These are phyloP conservation scores for Catharanthus roseus DNA, from an alignment of 257 asterid species.

Conservation along the genomic window DNA sequence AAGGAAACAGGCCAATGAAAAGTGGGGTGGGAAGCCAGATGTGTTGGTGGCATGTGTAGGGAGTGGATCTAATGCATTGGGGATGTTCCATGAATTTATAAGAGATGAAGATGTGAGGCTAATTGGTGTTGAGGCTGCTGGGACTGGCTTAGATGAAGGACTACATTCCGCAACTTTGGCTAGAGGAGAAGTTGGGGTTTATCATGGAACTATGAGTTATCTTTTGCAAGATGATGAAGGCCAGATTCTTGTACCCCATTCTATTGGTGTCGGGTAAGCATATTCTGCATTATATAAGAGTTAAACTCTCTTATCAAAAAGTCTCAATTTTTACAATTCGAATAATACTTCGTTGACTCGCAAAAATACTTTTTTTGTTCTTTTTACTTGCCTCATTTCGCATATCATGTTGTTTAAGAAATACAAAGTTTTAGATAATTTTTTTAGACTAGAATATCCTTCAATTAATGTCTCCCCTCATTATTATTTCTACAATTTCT, in stretches of 20 bases:
- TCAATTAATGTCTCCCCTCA: no score
- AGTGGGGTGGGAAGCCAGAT: conserved; percentile 77
- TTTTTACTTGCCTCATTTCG: no score
- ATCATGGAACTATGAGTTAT: conserved; percentile 72
- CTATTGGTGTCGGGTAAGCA: conserved; percentile 66
- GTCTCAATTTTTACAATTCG: no score
- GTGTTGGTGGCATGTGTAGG: conserved; percentile 73
- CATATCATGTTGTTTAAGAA: no score
- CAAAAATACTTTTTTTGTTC: no score
- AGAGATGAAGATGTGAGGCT: conserved; percentile 55
- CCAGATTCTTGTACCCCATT: conserved; percentile 52
- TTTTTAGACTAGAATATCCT: no score
- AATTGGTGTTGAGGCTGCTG: conserved; percentile 73
- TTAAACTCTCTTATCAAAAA: no score
- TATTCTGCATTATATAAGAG: no score
- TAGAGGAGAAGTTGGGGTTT: conserved; percentile 67
- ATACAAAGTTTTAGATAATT: no score
- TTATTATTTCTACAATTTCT: no score
- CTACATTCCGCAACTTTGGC: conserved; percentile 63
- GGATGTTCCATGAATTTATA: conserved; percentile 69
- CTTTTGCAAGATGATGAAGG: conserved; percentile 71
- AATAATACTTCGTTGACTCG: no score
- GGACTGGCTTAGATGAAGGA: conserved; percentile 44
- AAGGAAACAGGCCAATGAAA: conserved; percentile 50
- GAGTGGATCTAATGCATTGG: conserved; percentile 71